Conservation (phyloP, 78 protist genomes). For the Acrasis kona region DNA sequence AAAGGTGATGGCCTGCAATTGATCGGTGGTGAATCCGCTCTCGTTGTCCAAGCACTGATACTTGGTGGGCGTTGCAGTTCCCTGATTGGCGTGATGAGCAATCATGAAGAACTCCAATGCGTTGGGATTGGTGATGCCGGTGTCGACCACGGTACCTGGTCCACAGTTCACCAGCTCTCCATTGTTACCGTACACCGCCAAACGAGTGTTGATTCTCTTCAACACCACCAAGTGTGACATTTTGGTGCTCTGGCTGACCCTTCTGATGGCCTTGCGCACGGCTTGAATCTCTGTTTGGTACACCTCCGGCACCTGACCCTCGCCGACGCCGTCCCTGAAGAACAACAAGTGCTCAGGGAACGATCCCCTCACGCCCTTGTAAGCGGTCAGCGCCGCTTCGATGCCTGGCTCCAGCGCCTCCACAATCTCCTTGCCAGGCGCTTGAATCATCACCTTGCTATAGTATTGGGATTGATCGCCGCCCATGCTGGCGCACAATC, state of each 20-base stretch:
- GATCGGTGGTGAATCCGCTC: background rate
- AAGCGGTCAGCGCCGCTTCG: too few relatives aligned
- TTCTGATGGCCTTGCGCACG: background rate
- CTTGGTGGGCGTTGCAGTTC: background rate
- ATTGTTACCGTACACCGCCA: background rate
- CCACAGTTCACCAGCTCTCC: background rate
- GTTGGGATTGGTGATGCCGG: background rate
- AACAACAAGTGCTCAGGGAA: background rate
- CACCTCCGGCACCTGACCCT: background rate
- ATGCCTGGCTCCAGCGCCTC: too few relatives aligned
- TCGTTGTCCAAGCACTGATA: background rate
- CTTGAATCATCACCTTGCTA: too few relatives aligned
- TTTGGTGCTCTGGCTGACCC: too few relatives aligned
- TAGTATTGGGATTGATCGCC: background rate
- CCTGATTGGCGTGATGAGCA: background rate
- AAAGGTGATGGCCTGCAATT: background rate
- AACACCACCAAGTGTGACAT: background rate
- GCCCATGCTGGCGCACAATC: background rate
- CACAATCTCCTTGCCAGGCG: background rate
- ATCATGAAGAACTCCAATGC: too few relatives aligned
- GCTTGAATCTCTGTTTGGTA: background rate
- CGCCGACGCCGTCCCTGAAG: background rate
- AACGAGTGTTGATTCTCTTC: background rate
- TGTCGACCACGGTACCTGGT: background rate
- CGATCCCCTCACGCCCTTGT: too few relatives aligned